Base-by-base conservation (phyloP, 352 stramenopile species). In the Globisporangium mamillatum region DNA sequence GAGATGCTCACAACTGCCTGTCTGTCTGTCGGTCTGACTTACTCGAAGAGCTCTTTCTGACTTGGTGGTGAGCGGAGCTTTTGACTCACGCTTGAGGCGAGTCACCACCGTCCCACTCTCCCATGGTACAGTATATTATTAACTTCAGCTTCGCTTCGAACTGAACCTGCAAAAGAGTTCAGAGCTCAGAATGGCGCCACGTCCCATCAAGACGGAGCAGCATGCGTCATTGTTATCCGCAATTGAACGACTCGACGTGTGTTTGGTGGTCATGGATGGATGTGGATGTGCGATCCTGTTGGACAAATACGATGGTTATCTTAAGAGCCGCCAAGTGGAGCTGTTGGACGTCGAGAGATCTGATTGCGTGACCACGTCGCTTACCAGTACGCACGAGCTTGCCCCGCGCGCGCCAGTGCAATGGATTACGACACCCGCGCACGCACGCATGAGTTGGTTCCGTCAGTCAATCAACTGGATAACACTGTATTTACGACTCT, bases 161-260 rank as follows among this genome's bases (percentile, higher is more conserved):
- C 44, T 52, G 44, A 34, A 58, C 24, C 14, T 18, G 20, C 18
- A 25, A 58, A 57, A 57, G 52, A 58, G 52, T 58, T 58, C 52
- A 58, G 52, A 58, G 18, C 18, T 58, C 52, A 58, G 24, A 8
- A 12, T n/a, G 10, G 24, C 24, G 52, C 12, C 52, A n/a, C 52
- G 24, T 58, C 52, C 24, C 24, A 58, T 58, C 24, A 58, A 58
- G 52, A 22, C 24, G 24, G 52, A 58, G 52, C 52, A 29, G 14
- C 18, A 18, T 29, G 52, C 50, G 20, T 12, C 50, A 20, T 56
- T 32, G 50, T 27, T 56, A 27, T 25, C 20, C n/a, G 22, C 50
- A 29, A 56, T 56, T 56, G 50, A 25, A 27, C 50, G 50, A 56
- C 29, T 16, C 3, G 10, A 24, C 8, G 4, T 24, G 41, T 50